Base-by-base conservation (phyloP, 192 early-diverging fungal species). In the Rhizophagus prolifer region DNA sequence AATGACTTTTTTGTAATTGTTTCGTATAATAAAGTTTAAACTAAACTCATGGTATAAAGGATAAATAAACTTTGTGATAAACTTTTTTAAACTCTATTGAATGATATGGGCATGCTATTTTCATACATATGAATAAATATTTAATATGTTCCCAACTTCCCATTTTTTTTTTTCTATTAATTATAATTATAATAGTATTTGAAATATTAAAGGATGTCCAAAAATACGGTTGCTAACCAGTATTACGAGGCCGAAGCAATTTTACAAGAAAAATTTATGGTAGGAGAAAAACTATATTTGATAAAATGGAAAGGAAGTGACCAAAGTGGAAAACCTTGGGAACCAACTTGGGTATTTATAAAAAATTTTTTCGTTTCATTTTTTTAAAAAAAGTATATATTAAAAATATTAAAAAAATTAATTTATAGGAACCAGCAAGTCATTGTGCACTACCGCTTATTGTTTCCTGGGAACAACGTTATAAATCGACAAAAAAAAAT, bases 291-390 rank as follows among this genome's bases (percentile, higher is more conserved):
- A 26, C 58, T 23, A 16, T 71, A 71, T 31, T 23, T 14, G 8
- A 58, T 71, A 30, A 71, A 71, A 58, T 71, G 70, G 70, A 71
- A 71, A 72, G 70, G 70, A 58, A 34, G 31, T 8, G 47, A 72
- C 36, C 23, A 58, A 19, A 30, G 6, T 58, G 50, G 50, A 58
- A 47, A 58, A 21, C 70, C 70, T 58, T 72, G 70, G 70, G 25
- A 23, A 5, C 70, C 70, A 58, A 72, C 70, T 26, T 72, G 70
- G 70, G 70, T 72, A 72, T 36, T 36, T 41, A 69, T 68, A 7
- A 67, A 16, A 7, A 16, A 68, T 44, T 36, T 14, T 1, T 71
- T 71, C 9, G 4, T 58, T 31, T 34, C 0, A 30, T 54, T 25
- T 16, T 13, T 71, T 58, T 28, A 58, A 10, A 23, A 36, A 47